Base-by-base conservation (phyloP, 2,329 filamentous ascomycete genomes). In the Pleoardoris graminearum region DNA sequence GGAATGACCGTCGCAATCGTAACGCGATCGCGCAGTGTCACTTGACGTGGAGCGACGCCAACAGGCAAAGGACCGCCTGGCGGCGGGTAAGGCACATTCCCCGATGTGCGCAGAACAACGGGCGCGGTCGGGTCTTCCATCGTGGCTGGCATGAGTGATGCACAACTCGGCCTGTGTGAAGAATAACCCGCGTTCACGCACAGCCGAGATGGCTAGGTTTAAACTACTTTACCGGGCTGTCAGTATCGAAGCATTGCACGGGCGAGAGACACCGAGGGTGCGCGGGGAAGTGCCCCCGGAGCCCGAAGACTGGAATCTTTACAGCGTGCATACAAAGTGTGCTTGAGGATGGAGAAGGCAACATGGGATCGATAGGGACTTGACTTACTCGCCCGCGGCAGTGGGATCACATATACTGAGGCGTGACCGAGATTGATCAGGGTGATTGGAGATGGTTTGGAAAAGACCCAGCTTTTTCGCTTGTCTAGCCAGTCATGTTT, bases 1-100 rank as follows among this genome's bases (percentile, higher is more conserved):
- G 91, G 91, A 45, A 96, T 82, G 38, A 96, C 80, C 1, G 90
- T 95, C 7, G 91, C 91, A 43, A 88, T 85, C 0, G 91, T 95
- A 61, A 91, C 86, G 44, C 90, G 85, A 74, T 96, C 91, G 57
- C 91, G 84, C 51, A 96, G 83, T 1, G 86, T 93, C 57, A 96
- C 89, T 73, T 90, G 88, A 57, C 86, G 85, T 38, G 90, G 87
- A 17, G 79, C 75, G 67, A 96, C 88, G 58, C 84, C 84, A 25
- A 80, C 72, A 44, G 90, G 89, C 44, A 93, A 79, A 44, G 85
- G 77, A 45, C 85, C 83, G 66, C 81, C 80, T 35, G 76, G 79
- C 50, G 84, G 80, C 60, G 87, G 86, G 65, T 82, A 90, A 35
- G 88, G 87, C 48, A 79, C 70, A 42, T 81, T 79, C 27, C 88